These are phyloP conservation scores for Pleurotus platypus DNA, from an alignment of 768 basidiomycete genomes.

Conservation along the genomic window DNA sequence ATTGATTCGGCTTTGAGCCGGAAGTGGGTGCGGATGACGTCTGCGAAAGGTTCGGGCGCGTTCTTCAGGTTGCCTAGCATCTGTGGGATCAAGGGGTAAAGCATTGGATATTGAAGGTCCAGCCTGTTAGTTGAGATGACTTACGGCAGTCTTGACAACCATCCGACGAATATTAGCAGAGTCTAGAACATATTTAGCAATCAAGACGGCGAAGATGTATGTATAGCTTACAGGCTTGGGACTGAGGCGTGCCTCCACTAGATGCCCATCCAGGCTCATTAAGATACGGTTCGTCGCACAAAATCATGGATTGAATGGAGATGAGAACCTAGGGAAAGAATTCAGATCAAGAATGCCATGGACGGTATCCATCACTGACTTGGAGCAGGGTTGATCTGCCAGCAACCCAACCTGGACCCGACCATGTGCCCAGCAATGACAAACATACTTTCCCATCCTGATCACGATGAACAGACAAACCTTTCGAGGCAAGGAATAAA, in stretches of 20 bases:
- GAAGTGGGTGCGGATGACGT: slow-evolving; percentile 90
- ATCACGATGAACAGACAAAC: neutral
- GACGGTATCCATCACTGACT: slow-evolving; percentile 31
- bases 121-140: slow-evolving; percentile 15
- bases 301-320: slow-evolving; percentile 95
- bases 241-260: slow-evolving; percentile 69
- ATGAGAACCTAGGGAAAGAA: slow-evolving; percentile 76
- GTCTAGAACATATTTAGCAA: slow-evolving; percentile 40
- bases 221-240: slow-evolving; percentile 62
- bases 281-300: slow-evolving; percentile 90
- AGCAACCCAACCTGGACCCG: slow-evolving; percentile 88
- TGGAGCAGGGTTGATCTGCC: slow-evolving; percentile 90
- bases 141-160: slow-evolving; percentile 85
- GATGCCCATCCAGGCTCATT: slow-evolving; percentile 90
- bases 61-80: slow-evolving; percentile 83
- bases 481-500: neutral
- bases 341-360: slow-evolving; percentile 16
- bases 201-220: neutral
- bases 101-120: neutral
- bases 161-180: slow-evolving; percentile 91
- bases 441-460: slow-evolving; percentile 95
- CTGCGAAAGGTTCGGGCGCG: slow-evolving; percentile 82
- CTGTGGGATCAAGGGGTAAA: slow-evolving; percentile 27
- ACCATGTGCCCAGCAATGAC: slow-evolving; percentile 89
- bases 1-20: slow-evolving; percentile 76